Evolutionary conservation across 495 filamentous ascomycete genomes (phyloP), one percentile per base, ranked within the genome.

Genomic region (Xylaria castorea): DNA sequence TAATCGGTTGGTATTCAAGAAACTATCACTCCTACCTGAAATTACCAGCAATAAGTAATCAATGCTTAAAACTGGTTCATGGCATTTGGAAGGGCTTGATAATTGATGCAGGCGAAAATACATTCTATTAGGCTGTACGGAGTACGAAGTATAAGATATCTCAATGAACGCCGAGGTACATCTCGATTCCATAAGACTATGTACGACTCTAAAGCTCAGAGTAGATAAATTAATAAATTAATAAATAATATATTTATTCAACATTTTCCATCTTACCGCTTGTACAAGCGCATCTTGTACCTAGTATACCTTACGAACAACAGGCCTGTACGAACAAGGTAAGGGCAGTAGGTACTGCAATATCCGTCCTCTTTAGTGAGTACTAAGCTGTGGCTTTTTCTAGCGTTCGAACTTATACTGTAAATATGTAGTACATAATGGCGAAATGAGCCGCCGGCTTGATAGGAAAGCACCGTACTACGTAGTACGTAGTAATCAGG

Each of bases 401-500:
- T 67, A 67, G 64, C 46, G 46, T 46, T 46, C 12, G 5, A 48
- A 32, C 25, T 32, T n/a, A 38, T 61, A 38, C 32, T 34, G 18
- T 20, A 60, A 60, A 30, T 60, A 7, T 18, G 9, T 20, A 60
- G 34, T 25, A 48, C 27, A 22, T 65, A 48, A 25, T 12, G 63
- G 6, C n/a, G 7, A 32, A 48, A 32, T 25, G 25, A 66, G 63
- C 20, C 40, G 40, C 38, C 61, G 25, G 61, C 22, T 46, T 46
- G 42, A 22, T 20, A 18, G 46, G 3, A 36, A 36, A 18, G 18
- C 16, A n/a, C 11, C 44, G 44, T 44, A 38, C 32, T 12, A 44
- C 61, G 25, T 46, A 64, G 38, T 12, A 44, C 61, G 25, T 46
- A 64, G 38, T 64, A 65, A 63, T 63, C 61, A 63, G 38, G 61